Base-by-base conservation (phyloP, 305 asterid genomes). In the Euphrasia arctica region DNA sequence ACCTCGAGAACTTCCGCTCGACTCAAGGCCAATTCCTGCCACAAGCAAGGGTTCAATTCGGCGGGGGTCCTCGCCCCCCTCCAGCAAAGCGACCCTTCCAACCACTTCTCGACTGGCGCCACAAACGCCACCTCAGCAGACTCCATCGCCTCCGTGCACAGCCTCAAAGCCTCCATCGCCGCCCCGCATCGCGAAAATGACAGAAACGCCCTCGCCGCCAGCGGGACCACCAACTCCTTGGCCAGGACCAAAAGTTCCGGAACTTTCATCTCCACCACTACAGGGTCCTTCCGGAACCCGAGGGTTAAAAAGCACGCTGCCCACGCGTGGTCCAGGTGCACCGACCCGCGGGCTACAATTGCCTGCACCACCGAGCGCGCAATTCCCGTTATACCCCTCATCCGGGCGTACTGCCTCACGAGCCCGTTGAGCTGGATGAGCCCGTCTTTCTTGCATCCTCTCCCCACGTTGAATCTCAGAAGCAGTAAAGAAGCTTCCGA, bases 21-120 rank as follows among this genome's bases (percentile, higher is more conserved):
- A 3, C 85, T 71, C 71, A 90, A 62, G 0, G 97, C 95, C 43
- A 90, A 85, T 36, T 90, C 95, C 39, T 87, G 97, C 97, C 97
- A 90, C 1, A 90, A 82, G 61, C 81, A 87, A 14, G 95, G 97
- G 55, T 90, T 87, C 61, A 90, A 60, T 75, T 90, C 90, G 1
- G 97, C 97, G 10, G 67, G 82, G 14, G 95, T 87, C 67, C 78
- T 85, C 45, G 78, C 68, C 0, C 88, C 88, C 60, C 75, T 85
- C 95, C 97, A 90, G 62, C 97, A 90, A 29, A 87, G 67, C 29
- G 97, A 85, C 60, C 74, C 82, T 43, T 90, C 90, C 84, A 84
- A 62, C 92, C 92, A 89, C 69, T 82, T 89, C 47, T 86, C 94
- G 31, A 85, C 94, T 0, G 97, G 95, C 9, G 90, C 79, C 5